Evolutionary conservation across 768 basidiomycete species (phyloP).

Genomic region (Tephrocybe rancida): DNA sequence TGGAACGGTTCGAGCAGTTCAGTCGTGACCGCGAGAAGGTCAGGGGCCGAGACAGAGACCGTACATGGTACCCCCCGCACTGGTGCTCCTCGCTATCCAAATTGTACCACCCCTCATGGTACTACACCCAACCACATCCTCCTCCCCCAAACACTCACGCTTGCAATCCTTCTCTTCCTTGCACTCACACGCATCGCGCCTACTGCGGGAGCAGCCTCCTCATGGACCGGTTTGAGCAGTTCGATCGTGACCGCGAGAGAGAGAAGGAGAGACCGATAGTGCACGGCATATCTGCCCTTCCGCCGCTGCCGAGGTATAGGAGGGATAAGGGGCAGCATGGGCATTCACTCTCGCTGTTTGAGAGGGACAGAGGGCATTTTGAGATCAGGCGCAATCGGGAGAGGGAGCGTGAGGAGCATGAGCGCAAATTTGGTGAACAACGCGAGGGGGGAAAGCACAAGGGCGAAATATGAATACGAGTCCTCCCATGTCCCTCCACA

Average conservation of each 20-base stretch:
- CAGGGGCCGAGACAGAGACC: too few species aligned
- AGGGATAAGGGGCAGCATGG: background rate
- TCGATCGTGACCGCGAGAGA: too few species aligned
- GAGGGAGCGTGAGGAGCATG: background rate
- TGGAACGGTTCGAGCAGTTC: background rate
- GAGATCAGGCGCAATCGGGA: background rate
- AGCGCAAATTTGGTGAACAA: background rate
- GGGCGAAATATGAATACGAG: constrained; percentile 1
- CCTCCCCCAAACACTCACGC: background rate
- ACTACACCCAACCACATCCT: background rate
- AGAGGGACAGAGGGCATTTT: too few species aligned
- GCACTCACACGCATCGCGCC: background rate
- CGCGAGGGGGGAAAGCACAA: background rate
- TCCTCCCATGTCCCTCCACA: constrained; percentile 1
- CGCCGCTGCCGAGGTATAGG: background rate
- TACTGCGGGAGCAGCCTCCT: background rate
- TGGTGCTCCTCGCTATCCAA: background rate
- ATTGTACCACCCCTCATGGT: background rate
- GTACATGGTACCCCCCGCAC: background rate
- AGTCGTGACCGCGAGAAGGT: too few species aligned
- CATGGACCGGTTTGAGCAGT: background rate
- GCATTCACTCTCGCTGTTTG: too few species aligned
- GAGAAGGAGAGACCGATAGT: too few species aligned
- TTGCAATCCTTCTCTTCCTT: background rate
- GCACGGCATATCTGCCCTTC: background rate